Conservation (phyloP, 1,284 basidiomycete genomes). For the Malassezia slooffiae region DNA sequence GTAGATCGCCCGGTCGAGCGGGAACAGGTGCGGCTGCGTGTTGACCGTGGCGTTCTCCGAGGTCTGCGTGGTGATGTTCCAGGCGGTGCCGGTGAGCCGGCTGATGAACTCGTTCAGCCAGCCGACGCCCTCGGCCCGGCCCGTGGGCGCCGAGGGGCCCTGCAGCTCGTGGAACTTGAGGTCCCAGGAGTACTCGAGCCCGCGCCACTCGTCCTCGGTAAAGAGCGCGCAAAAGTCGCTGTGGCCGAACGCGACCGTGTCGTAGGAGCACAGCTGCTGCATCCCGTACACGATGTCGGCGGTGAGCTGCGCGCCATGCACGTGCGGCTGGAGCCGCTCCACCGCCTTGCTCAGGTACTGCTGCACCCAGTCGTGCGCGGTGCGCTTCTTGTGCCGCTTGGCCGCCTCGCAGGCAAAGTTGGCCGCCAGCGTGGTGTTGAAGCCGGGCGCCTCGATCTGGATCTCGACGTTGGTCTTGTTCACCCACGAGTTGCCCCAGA, state of each 20-base stretch:
- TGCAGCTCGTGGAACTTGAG: constrained; percentile 54
- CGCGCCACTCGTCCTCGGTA: constrained; percentile 76
- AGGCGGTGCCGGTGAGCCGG: constrained; percentile 21
- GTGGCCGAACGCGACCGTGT: constrained; percentile 74
- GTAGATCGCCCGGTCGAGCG: constrained; percentile 34
- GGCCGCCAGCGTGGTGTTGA: constrained; percentile 41
- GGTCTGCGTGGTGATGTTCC: constrained; percentile 26
- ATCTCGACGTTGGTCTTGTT: constrained; percentile 30
- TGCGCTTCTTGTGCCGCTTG: background rate
- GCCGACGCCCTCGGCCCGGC: constrained; percentile 68
- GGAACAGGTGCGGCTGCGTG: constrained; percentile 26
- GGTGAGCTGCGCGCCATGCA: constrained; percentile 23
- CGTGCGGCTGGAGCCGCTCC: constrained; percentile 22
- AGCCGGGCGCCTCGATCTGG: constrained; percentile 34
- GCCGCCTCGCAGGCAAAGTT: constrained; percentile 32
- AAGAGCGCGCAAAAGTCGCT: constrained; percentile 81
- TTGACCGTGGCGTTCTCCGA: constrained; percentile 40
- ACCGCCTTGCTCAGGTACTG: constrained; percentile 38
- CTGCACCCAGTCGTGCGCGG: constrained; percentile 11
- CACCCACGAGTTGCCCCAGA: constrained; percentile 24
- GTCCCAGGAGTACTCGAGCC: constrained; percentile 62
- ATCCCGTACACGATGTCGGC: constrained; percentile 24
- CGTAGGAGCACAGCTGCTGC: constrained; percentile 44
- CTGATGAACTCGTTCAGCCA: constrained; percentile 53
- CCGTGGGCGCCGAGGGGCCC: constrained; percentile 66